Conservation (phyloP, 2,329 filamentous ascomycete species). For the Ophiosphaerella korrae region DNA sequence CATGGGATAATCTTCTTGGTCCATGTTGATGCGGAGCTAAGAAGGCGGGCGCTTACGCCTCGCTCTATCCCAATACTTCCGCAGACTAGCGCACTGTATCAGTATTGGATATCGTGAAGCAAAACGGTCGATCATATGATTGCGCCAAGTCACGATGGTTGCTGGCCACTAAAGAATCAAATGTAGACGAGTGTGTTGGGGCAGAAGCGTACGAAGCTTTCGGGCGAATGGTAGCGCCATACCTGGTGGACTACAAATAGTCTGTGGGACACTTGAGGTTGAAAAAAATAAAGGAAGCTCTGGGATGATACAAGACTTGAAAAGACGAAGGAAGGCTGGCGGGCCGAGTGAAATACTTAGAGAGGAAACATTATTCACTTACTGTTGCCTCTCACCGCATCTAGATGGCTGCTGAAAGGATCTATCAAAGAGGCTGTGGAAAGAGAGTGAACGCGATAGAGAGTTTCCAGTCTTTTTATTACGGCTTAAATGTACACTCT, state of each 20-base stretch:
- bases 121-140: background rate
- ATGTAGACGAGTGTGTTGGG: too few species aligned
- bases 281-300: too few species aligned
- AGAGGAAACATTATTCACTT: slow-evolving; percentile 8
- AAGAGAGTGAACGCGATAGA: background rate
- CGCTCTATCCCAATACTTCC: slow-evolving; percentile 11
- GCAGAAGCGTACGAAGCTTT: too few species aligned
- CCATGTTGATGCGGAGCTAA: slow-evolving; percentile 23
- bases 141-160: too few species aligned
- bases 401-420: slow-evolving; percentile 5
- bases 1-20: slow-evolving; percentile 38
- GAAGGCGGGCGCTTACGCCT: slow-evolving; percentile 23
- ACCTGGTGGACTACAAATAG: too few species aligned
- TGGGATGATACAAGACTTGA: background rate
- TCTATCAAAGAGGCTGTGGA: background rate
- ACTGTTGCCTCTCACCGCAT: slow-evolving; percentile 16
- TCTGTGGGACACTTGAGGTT: too few species aligned
- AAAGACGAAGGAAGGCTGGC: background rate
- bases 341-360: background rate
- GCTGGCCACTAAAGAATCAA: too few species aligned
- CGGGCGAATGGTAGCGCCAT: too few species aligned
- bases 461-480: too few species aligned
- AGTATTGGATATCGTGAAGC: background rate
- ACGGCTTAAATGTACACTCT: too few species aligned
- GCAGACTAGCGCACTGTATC: background rate